Evolutionary conservation across 2,329 filamentous ascomycete genomes (phyloP).

Genomic region (Exserohilum turcica): DNA sequence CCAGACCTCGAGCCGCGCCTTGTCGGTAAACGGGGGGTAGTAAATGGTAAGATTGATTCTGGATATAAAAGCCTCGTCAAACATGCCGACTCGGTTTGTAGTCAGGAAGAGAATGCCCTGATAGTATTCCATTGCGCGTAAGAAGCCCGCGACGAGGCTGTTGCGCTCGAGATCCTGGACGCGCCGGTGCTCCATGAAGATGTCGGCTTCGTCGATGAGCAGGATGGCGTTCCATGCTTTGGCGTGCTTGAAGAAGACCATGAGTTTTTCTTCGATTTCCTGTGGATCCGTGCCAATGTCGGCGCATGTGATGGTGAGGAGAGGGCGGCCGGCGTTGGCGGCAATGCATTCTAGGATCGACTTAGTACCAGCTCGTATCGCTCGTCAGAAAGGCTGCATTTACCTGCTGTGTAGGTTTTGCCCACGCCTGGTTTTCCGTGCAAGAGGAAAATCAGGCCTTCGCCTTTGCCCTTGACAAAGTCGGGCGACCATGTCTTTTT

Average conservation of each 20-base stretch:
- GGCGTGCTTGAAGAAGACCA: constrained; percentile 22
- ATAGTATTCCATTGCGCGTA: constrained; percentile 47
- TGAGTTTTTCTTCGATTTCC: constrained; percentile 19
- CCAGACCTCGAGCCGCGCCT: constrained; percentile 22
- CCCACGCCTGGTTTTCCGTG: constrained; percentile 31
- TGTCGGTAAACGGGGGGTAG: constrained; percentile 54
- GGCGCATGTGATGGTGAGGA: constrained; percentile 20
- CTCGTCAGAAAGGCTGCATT: background rate
- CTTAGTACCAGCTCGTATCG: background rate
- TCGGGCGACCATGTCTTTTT: constrained; percentile 5
- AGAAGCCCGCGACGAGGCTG: constrained; percentile 44
- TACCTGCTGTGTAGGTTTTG: constrained; percentile 31
- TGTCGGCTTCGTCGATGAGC: constrained; percentile 46
- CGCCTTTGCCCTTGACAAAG: constrained; percentile 23
- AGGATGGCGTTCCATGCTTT: constrained; percentile 24
- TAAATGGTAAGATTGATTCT: constrained; percentile 81
- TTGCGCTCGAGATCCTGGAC: constrained; percentile 38
- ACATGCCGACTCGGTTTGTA: constrained; percentile 55
- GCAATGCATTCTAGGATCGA: constrained; percentile 17
- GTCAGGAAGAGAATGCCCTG: constrained; percentile 49
- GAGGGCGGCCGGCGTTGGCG: constrained; percentile 17
- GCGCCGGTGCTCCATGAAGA: constrained; percentile 45
- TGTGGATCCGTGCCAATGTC: constrained; percentile 25
- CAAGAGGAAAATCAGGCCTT: constrained; percentile 29
- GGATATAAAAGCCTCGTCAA: constrained; percentile 86